Percentiles rank a stretch among this genome's conserved stretches.
Conservation (phyloP, 2,329 filamentous ascomycete genomes). For the Nothophoma quercina region DNA sequence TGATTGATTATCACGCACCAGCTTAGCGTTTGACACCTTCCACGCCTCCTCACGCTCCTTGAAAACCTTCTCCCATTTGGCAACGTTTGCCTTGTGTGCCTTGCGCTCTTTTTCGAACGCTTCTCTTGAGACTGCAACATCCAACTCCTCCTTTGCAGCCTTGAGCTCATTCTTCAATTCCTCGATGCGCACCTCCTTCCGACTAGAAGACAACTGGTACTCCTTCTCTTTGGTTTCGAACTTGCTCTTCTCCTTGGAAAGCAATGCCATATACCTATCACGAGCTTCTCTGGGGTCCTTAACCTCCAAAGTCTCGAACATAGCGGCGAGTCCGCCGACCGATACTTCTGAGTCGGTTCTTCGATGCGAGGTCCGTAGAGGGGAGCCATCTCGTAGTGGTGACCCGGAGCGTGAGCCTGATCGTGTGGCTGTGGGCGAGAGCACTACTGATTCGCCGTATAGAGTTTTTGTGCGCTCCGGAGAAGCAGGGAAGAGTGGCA, state of each 20-base stretch:
- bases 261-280: slow-evolving; percentile 53
- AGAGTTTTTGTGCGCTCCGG: slow-evolving; percentile 63
- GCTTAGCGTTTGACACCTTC: slow-evolving; percentile 33
- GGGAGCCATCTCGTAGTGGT: slow-evolving; percentile 51
- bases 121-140: slow-evolving; percentile 36
- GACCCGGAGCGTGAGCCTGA: slow-evolving; percentile 28
- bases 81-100: slow-evolving; percentile 40
- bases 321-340: slow-evolving; percentile 64
- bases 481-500: slow-evolving; percentile 67
- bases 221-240: slow-evolving; percentile 61
- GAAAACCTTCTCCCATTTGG: slow-evolving; percentile 44
- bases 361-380: slow-evolving; percentile 35
- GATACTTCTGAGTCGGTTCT: slow-evolving; percentile 49
- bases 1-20: slow-evolving; percentile 25
- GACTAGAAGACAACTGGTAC: slow-evolving; percentile 67
- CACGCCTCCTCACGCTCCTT: slow-evolving; percentile 41
- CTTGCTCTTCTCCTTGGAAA: slow-evolving; percentile 53
- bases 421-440: slow-evolving; percentile 33
- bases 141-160: slow-evolving; percentile 28
- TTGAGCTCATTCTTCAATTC: slow-evolving; percentile 40
- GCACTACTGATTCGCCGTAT: slow-evolving; percentile 34
- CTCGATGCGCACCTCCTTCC: slow-evolving; percentile 42
- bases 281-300: slow-evolving; percentile 57
- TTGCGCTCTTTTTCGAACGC: slow-evolving; percentile 40
- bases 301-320: slow-evolving; percentile 73